These are phyloP conservation scores for Penicillium oxalicum DNA, from an alignment of 2,329 filamentous ascomycete genomes.

Conservation along the genomic window DNA sequence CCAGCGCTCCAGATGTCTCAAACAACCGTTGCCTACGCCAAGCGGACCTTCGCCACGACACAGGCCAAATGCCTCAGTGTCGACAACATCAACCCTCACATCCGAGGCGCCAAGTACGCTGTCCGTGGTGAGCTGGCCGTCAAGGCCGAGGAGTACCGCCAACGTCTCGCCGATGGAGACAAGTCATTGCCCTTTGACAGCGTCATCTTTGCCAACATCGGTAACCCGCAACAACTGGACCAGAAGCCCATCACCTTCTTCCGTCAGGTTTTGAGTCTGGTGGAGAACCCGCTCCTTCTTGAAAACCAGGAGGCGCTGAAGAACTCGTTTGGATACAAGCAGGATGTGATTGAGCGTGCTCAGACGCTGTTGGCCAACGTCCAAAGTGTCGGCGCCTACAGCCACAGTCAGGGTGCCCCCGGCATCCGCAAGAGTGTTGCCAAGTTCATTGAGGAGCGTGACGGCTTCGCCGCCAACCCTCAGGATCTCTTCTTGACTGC, in stretches of 20 bases:
- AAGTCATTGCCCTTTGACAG: constrained; percentile 72
- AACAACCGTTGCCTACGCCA: constrained; percentile 21
- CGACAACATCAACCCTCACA: constrained; percentile 87
- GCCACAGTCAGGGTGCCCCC: constrained; percentile 81
- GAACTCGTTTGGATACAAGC: constrained; percentile 74
- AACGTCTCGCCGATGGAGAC: constrained; percentile 53
- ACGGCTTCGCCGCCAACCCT: constrained; percentile 78
- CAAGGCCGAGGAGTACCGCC: constrained; percentile 85
- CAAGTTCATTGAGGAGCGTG: constrained; percentile 84
- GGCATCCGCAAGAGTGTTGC: constrained; percentile 85
- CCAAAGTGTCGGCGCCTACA: constrained; percentile 93
- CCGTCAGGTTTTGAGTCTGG: constrained; percentile 85
- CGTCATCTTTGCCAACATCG: constrained; percentile 96
- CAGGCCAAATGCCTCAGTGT: constrained; percentile 54
- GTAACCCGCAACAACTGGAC: constrained; percentile 97
- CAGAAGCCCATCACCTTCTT: constrained; percentile 99
- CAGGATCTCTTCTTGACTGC: constrained; percentile 83
- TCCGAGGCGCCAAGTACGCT: constrained; percentile 86
- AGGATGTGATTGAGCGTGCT: constrained; percentile 80
- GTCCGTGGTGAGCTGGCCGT: constrained; percentile 93
- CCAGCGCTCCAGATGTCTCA: constrained; percentile 25
- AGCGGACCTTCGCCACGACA: constrained; percentile 44
- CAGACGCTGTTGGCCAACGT: constrained; percentile 73
- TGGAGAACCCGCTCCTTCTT: constrained; percentile 83
- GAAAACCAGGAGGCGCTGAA: constrained; percentile 75